Evolutionary conservation across 2,329 filamentous ascomycete species (phyloP).

Genomic region (Ophiostoma angusticollis): DNA sequence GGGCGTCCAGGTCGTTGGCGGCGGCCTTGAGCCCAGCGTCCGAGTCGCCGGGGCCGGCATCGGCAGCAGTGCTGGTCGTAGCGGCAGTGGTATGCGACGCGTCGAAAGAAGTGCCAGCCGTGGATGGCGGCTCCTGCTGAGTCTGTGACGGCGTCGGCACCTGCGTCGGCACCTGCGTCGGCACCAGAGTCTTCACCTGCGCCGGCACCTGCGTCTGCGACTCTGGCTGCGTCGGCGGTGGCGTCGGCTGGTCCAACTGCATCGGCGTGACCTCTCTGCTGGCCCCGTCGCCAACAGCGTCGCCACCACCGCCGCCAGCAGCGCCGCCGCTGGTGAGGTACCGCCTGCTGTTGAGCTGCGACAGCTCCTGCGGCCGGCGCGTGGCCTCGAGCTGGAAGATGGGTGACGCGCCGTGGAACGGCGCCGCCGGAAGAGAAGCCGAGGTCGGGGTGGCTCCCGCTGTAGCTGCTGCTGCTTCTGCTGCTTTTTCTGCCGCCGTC

Average conservation of each 20-base stretch:
- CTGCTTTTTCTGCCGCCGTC: no score
- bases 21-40: constrained; percentile 21
- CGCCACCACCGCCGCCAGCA: constrained; percentile 10
- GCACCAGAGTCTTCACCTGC: no score
- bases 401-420: constrained; percentile 38
- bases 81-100: background rate
- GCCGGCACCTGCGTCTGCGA: constrained; percentile 3
- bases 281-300: background rate
- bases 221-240: constrained; percentile 2
- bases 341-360: constrained; percentile 34
- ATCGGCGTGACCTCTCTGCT: constrained; percentile 14
- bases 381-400: constrained; percentile 44
- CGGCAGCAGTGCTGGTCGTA: background rate
- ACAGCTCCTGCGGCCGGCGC: constrained; percentile 34
- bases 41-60: constrained; percentile 18
- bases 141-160: constrained; percentile 3
- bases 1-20: constrained; percentile 21
- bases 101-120: background rate
- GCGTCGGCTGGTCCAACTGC: constrained; percentile 9
- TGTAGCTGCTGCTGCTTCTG: background rate
- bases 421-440: no score
- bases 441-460: background rate
- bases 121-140: background rate
- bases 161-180: background rate
- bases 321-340: constrained; percentile 34